Percentiles rank a stretch among this genome's conserved stretches.
Conservation (phyloP, 805 yeast genomes). For the Cyberlindnera xylosilytica region DNA sequence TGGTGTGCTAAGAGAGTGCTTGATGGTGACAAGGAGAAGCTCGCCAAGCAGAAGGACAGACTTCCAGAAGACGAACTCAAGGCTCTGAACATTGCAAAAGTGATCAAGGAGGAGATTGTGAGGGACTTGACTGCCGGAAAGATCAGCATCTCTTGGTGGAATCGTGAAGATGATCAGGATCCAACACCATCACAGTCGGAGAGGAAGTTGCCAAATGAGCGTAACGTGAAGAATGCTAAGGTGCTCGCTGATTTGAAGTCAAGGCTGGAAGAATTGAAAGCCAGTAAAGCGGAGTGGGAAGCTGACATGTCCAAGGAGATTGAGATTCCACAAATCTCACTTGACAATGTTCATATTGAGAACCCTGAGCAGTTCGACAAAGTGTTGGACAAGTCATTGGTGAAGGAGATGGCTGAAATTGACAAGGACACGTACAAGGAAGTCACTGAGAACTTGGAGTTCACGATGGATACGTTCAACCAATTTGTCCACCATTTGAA, state of each 20-base stretch:
- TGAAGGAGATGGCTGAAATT: constrained; percentile 14
- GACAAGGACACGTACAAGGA: constrained; percentile 16
- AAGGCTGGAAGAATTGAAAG: constrained; percentile 40
- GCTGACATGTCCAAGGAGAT: constrained; percentile 13
- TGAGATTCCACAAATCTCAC: constrained; percentile 14
- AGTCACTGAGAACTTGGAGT: constrained; percentile 16
- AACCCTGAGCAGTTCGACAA: constrained; percentile 24
- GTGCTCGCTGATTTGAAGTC: constrained; percentile 45
- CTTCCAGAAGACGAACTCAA: constrained; percentile 38
- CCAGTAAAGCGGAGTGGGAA: constrained; percentile 49
- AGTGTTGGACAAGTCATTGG: constrained; percentile 20
- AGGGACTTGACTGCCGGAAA: constrained; percentile 57
- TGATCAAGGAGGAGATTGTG: constrained; percentile 61
- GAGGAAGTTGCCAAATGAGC: constrained; percentile 52
- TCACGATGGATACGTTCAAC: constrained; percentile 22
- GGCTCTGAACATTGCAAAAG: constrained; percentile 51
- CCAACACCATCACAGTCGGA: constrained; percentile 19
- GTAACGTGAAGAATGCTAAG: constrained; percentile 48
- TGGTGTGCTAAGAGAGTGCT: constrained; percentile 61
- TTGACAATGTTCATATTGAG: constrained; percentile 12
- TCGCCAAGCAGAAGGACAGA: constrained; percentile 24
- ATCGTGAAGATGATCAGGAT: constrained; percentile 29
- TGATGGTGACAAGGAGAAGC: constrained; percentile 28
- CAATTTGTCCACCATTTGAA: constrained; percentile 22
- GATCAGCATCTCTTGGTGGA: constrained; percentile 70